Percentiles rank a stretch among this genome's conserved stretches.
Evolutionary conservation across 257 asterid genomes (phyloP).

Genomic region (Leonotis leonurus): DNA sequence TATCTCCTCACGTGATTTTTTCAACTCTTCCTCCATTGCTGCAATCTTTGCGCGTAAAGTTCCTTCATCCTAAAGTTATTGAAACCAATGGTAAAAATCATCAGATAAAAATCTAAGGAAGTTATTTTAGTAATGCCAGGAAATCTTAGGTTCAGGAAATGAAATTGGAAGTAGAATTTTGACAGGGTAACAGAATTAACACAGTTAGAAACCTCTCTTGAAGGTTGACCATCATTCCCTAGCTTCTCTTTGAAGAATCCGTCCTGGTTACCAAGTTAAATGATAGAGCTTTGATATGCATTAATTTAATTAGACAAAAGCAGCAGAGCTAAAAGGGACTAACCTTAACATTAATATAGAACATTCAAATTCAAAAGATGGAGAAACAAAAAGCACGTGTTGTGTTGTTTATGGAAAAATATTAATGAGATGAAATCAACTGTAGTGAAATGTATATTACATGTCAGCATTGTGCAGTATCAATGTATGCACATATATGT

Average conservation of each 20-base stretch:
- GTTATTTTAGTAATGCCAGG: not conserved
- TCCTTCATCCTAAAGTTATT: conserved; percentile 50
- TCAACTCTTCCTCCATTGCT: conserved; percentile 62
- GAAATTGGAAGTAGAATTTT: not conserved
- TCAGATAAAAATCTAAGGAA: conserved; percentile 2
- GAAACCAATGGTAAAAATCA: conserved; percentile 5
- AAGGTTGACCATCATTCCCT: conserved; percentile 39
- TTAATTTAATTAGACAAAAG: not conserved
- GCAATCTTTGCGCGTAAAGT: conserved; percentile 59
- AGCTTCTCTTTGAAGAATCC: conserved; percentile 44
- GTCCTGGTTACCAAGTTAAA: conserved; percentile 40
- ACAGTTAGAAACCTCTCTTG: conserved; percentile 46
- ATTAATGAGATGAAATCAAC: not conserved
- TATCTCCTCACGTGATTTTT: conserved; percentile 49
- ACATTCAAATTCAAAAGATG: not conserved
- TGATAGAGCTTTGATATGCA: not conserved
- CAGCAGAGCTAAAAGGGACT: not conserved
- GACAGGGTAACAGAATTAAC: conserved; percentile 4
- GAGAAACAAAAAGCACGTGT: not conserved
- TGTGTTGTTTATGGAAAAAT: not conserved
- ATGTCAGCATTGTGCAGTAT: not conserved
- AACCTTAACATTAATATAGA: not conserved
- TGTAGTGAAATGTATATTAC: too few relatives aligned
- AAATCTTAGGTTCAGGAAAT: not conserved
- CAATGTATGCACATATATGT: not conserved